Evolutionary conservation across 257 asterid species (phyloP), one percentile per base, ranked within the genome.

Genomic region (Nicotiana otophora): DNA sequence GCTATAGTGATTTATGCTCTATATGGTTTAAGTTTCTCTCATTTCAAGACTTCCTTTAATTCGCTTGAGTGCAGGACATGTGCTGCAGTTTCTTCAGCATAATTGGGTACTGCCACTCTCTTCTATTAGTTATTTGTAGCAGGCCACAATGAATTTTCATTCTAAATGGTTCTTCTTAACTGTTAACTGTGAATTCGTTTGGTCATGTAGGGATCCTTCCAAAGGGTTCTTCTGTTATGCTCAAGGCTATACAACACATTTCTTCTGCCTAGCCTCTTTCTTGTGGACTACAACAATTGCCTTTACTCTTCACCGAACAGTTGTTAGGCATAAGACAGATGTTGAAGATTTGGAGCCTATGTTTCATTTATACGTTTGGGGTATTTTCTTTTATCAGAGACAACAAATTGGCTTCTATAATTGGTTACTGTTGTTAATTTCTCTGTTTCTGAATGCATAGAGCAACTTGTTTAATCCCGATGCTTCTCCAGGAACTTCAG

Each of bases 341-440:
- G 99, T 96, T 81, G 98, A 96, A 89, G 99, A 96, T 88, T 90
- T 96, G 86, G 99, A 94, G 90, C 95, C 98, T 63, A 88, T 96
- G 97, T 96, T 96, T 91, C 99, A 96, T 87, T 90, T 96, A 87
- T 96, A 90, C 82, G 98, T 94, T 77, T 96, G 99, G 99, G 99
- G 99, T 96, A 93, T 83, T 91, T 53, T 69, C 81, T 68, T 62
- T 54, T 53, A 30, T 58, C 67, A 54, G 42, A 81, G 57, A 79
- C 53, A 81, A 30, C 19, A 65, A 30, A 26, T 65, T 33, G 14
- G 62, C 69, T 75, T 42, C 80, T 34, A 39, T 74, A 19, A 57
- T 80, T 63, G 17, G 42, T 48, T 57, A 54, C 80, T 74, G 65
- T 46, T 17, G 61, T 46, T 70, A 33, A 54, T 48, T 72, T 72